Evolutionary conservation across 805 yeast genomes (phyloP).

Genomic region (Jamesozyma spencerorum): DNA sequence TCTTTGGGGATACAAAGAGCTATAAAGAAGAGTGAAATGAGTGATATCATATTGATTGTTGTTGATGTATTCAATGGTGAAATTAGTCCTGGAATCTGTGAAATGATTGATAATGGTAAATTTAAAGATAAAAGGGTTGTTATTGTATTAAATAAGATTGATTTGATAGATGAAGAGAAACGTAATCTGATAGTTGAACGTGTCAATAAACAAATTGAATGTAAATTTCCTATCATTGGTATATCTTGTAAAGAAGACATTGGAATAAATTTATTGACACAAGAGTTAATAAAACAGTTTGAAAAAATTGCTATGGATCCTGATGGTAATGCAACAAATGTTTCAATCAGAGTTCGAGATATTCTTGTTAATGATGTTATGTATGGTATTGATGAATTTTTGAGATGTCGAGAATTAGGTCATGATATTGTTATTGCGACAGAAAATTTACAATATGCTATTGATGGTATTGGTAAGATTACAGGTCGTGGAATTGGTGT

Average conservation of each 20-base stretch:
- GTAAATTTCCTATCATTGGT: slow-evolving; percentile 24
- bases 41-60: slow-evolving; percentile 67
- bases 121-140: slow-evolving; percentile 21
- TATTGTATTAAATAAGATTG: slow-evolving; percentile 53
- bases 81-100: slow-evolving; percentile 32
- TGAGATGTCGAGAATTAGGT: slow-evolving; percentile 33
- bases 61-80: slow-evolving; percentile 23
- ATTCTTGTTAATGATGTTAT: slow-evolving; percentile 67
- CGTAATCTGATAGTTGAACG: no score
- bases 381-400: slow-evolving; percentile 61
- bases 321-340: slow-evolving; percentile 50
- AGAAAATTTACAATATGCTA: slow-evolving; percentile 63
- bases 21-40: slow-evolving; percentile 42
- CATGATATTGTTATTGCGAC: slow-evolving; percentile 74
- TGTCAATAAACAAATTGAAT: no score
- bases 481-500: slow-evolving; percentile 85
- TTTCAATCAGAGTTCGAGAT: slow-evolving; percentile 70
- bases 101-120: slow-evolving; percentile 11
- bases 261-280: slow-evolving; percentile 47
- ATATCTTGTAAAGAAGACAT: slow-evolving; percentile 53
- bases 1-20: slow-evolving; percentile 78
- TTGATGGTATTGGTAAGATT: slow-evolving; percentile 83
- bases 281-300: slow-evolving; percentile 38
- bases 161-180: slow-evolving; percentile 32
- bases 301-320: slow-evolving; percentile 37